Base-by-base conservation (phyloP, 257 asterid genomes). In the Paraleonurus japonicus region DNA sequence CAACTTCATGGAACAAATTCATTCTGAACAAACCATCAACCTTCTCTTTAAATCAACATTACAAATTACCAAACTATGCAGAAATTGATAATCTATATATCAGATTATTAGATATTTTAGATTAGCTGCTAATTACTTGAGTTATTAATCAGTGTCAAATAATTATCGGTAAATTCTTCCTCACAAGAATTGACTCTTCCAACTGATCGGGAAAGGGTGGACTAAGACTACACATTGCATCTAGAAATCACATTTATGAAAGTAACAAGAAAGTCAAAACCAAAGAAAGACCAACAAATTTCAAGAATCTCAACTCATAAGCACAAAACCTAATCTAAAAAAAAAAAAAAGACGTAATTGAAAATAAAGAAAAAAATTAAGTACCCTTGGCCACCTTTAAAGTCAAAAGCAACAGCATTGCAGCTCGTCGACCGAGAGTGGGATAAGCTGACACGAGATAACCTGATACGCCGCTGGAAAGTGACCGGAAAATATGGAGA, bases 381-480 rank as follows among this genome's bases (percentile, higher is more conserved):
- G 61, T 85, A 90, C 97, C 95, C 88, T 83, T 82, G 70, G n/a
- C 85, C 92, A 8, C 86, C 85, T 79, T 81, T 86, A 75, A 80
- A 71, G 62, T 87, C 90, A 71, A 82, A 76, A 3, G 88, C 83
- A 60, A 53, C 73, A 32, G 83, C 80, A 24, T 19, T 39, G 76
- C 79, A 77, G 69, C 68, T 80, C 74, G 58, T 74, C 24, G 28
- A 23, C n/a, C 80, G 81, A 4, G 81, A 35, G 10, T 71, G 2
- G 39, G 79, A 48, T 12, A 62, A 60, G 4, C 76, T 51, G n/a
- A n/a, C n/a, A n/a, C n/a, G n/a, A n/a, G n/a, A n/a, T n/a, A n/a
- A n/a, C n/a, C n/a, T n/a, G 70, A 61, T 8, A 64, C 30, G 53
- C 73, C 73, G 80, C 68, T 74, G 82, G 26, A 35, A 74, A 67